Percentiles rank a stretch among this genome's conserved stretches.
Conservation (phyloP, 1,284 basidiomycete genomes). For the Trichosporon sp. region DNA sequence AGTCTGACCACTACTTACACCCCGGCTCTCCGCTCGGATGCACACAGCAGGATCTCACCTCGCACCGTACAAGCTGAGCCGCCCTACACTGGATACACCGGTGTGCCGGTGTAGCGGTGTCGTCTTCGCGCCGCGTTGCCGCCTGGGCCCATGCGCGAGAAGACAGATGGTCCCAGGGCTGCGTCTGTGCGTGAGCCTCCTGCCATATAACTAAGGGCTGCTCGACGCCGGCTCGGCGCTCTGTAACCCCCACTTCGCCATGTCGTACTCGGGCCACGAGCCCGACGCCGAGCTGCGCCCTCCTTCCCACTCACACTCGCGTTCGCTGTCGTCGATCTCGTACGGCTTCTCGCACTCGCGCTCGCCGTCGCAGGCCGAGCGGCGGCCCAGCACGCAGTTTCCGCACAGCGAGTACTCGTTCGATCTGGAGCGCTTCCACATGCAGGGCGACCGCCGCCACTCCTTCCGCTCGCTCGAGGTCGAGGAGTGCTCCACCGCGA, state of each 20-base stretch:
- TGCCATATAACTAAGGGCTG: background rate
- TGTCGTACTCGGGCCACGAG: background rate
- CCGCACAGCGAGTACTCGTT: background rate
- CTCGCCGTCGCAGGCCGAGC: background rate
- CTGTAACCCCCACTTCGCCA: background rate
- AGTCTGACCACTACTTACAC: too few species aligned
- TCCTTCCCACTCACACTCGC: background rate
- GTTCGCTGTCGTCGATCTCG: background rate
- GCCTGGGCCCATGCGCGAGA: background rate
- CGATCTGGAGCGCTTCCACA: background rate
- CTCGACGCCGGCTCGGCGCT: background rate
- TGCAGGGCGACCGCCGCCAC: background rate
- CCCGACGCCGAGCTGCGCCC: background rate
- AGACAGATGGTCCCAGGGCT: too few species aligned
- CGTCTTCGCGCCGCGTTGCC: too few species aligned
- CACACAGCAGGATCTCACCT: too few species aligned
- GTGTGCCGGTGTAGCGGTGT: background rate
- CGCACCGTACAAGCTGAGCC: background rate
- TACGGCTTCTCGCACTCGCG: background rate
- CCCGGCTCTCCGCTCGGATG: too few species aligned
- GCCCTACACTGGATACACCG: background rate
- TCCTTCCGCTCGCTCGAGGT: background rate
- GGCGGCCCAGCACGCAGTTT: background rate
- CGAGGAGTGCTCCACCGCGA: background rate
- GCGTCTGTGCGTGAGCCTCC: background rate